phyloP scores from a whole-genome alignment of 345 rosid genomes.

The Carallia pectinifolia region DNA sequence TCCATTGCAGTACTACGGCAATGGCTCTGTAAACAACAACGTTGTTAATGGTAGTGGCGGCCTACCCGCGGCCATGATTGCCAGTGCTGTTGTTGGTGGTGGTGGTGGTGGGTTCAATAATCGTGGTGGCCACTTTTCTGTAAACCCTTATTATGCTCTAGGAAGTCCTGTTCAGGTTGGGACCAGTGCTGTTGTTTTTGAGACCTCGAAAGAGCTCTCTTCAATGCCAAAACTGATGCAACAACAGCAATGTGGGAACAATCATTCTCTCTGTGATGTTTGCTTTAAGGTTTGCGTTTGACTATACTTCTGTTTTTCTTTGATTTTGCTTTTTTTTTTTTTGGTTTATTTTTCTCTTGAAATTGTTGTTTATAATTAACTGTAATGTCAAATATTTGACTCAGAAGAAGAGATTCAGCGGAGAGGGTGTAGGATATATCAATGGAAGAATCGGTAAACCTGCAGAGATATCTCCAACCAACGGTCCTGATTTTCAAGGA shows the following conservation, averaged over 20 bases:
- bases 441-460: conserved; percentile 26
- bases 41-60: background rate
- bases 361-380: too few relatives aligned
- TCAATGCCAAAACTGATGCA: conserved; percentile 60
- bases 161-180: conserved; percentile 18
- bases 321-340: background rate
- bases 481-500: conserved; percentile 21
- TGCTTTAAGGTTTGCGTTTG: conserved; percentile 54
- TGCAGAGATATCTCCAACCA: conserved; percentile 6
- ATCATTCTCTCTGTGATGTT: conserved; percentile 37
- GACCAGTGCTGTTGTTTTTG: conserved; percentile 11
- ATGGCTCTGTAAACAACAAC: conserved; percentile 30
- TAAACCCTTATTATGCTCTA: conserved; percentile 31
- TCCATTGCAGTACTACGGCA: conserved; percentile 27
- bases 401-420: conserved; percentile 53
- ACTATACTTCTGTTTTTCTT: background rate
- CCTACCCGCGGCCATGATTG: conserved; percentile 1
- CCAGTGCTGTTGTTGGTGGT: conserved; percentile 1
- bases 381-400: background rate
- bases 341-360: too few relatives aligned
- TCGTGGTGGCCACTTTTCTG: conserved; percentile 33
- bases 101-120: conserved; percentile 15
- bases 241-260: conserved; percentile 30
- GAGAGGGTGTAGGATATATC: conserved; percentile 24
- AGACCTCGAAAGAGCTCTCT: conserved; percentile 72